phyloP scores from a whole-genome alignment of 139 green algal genomes.

The Axilococcus clingmanii region DNA sequence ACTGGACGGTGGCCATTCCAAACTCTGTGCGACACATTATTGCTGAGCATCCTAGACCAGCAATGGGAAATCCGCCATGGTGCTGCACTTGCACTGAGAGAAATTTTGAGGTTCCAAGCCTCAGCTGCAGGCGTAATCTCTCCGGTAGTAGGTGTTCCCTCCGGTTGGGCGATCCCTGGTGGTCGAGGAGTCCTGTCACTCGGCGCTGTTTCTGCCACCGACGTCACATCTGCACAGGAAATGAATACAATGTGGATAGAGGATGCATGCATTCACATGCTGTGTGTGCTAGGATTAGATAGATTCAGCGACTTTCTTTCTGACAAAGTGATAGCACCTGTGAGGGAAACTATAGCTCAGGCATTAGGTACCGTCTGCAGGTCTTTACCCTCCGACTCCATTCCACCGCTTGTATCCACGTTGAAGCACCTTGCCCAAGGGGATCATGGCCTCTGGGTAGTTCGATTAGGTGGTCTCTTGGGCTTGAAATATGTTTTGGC shows the following conservation, averaged over 20 bases:
- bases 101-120: conserved; percentile 65
- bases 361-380: conserved; percentile 61
- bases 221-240: conserved; percentile 22
- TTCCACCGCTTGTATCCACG: conserved; percentile 40
- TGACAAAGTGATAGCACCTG: conserved; percentile 83
- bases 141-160: conserved; percentile 5
- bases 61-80: conserved; percentile 64
- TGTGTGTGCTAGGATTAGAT: conserved; percentile 90
- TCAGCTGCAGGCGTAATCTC: conserved; percentile 30
- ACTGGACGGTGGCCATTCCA: conserved; percentile 77
- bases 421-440: conserved; percentile 46
- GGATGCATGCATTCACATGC: conserved; percentile 67
- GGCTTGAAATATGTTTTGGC: conserved; percentile 89
- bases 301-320: conserved; percentile 89
- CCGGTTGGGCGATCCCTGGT: conserved; percentile 20
- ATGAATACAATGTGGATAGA: conserved; percentile 72
- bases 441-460: conserved; percentile 28
- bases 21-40: conserved; percentile 61
- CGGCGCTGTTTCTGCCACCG: conserved; percentile 14
- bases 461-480: conserved; percentile 65
- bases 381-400: conserved; percentile 12
- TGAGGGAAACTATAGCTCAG: conserved; percentile 90
- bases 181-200: conserved; percentile 32
- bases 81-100: conserved; percentile 68
- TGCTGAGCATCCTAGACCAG: conserved; percentile 48